Base-by-base conservation (phyloP, 2,329 filamentous ascomycete species). In the Alternaria novae-zelandiae region DNA sequence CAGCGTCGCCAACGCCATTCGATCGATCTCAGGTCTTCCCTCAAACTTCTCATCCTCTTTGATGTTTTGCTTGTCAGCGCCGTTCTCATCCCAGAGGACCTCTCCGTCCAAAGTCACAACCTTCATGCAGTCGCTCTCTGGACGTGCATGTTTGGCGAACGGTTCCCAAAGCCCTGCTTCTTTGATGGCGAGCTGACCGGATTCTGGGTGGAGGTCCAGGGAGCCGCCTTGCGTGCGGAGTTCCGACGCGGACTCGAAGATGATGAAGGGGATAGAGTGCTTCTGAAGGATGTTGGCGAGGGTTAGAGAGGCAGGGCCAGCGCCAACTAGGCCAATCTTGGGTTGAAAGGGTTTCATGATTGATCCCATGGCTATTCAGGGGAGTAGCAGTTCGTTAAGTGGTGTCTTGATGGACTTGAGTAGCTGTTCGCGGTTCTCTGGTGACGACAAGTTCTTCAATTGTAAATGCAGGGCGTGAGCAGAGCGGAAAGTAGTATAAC, bases 151-250 rank as follows among this genome's bases (percentile, higher is more conserved):
- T 63, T 82, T 79, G n/a, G 79, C 67, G 72, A 88, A 89, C 30
- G 83, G 78, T 1, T 84, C 81, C 73, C 80, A 85, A 6, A 88
- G 74, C 0, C 81, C 82, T 5, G 85, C 85, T 59, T 85, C 82
- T 56, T 82, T 82, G 51, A 89, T 71, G 0, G 86, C 86, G 5
- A 79, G 76, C 30, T 88, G 82, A 0, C 87, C 86, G 1, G 83
- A 84, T 4, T 77, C 66, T 0, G 82, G 82, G 65, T 89, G 86
- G 9, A 89, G 75, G 68, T 88, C 86, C 3, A 89, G 81, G n/a
- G 66, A 65, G 3, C 74, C 73, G 43, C 74, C 72, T 64, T 72
- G 65, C 23, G 75, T 70, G 8, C 74, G 88, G 49, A 73, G 5
- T 79, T 46, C 25, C 6, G 68, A n/a, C 6, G 68, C 56, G 11